These are phyloP conservation scores for Cercospora canescens DNA, from an alignment of 2,329 filamentous ascomycete genomes.

Conservation along the genomic window DNA sequence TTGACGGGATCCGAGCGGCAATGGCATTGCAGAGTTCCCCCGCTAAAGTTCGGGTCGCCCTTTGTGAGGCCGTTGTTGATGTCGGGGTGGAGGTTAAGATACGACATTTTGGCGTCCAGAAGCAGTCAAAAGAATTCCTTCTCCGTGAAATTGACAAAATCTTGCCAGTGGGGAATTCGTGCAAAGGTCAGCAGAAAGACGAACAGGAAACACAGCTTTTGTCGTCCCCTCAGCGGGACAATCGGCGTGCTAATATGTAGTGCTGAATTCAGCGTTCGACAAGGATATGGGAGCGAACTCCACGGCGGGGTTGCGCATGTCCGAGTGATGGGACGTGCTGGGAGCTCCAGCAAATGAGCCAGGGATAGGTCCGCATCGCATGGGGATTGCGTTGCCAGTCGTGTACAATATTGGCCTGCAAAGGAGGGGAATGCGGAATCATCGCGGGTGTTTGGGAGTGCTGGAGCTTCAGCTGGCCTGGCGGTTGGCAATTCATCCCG, in stretches of 20 bases:
- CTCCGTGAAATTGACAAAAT: background rate
- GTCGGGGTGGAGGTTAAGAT: constrained; percentile 54
- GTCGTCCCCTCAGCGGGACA: background rate
- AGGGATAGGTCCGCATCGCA: background rate
- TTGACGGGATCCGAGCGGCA: constrained; percentile 59
- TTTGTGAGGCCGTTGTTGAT: constrained; percentile 63
- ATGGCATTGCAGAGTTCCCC: constrained; percentile 63
- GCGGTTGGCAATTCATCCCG: background rate
- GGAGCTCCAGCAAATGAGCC: background rate
- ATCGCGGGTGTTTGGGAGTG: background rate
- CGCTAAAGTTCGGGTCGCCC: constrained; percentile 55
- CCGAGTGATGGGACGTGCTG: background rate
- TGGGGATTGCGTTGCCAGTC: constrained; percentile 1
- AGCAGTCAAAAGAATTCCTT: background rate
- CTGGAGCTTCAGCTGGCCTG: background rate
- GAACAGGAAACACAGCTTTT: background rate
- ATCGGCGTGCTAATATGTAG: background rate
- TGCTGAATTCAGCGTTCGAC: background rate
- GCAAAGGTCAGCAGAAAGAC: background rate
- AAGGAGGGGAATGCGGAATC: constrained; percentile 12
- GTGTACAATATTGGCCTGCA: constrained; percentile 1
- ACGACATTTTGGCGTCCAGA: constrained; percentile 13
- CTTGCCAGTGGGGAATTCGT: background rate
- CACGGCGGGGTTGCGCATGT: background rate
- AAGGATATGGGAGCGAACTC: background rate